Evolutionary conservation across 805 yeast species (phyloP), one percentile per base, ranked within the genome.

Genomic region (Ogataea chonburiensis): DNA sequence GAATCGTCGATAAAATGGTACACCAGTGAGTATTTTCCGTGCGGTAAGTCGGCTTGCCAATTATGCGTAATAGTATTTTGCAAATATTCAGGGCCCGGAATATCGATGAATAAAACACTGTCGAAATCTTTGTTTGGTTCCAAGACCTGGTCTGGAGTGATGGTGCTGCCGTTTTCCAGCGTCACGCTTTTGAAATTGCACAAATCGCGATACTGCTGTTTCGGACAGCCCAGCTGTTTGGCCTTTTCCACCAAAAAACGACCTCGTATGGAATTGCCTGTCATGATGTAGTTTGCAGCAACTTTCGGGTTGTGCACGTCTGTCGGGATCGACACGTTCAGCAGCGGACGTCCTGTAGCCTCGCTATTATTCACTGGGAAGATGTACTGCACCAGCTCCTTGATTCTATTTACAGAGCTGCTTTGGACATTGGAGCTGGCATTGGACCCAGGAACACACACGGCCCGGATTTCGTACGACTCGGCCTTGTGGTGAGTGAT

Each of bases 1-100:
- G 69, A 73, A 5, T 69, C 74, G n/a, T 84, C 93, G 17, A 93
- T 61, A 39, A 86, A 75, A 59, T 86, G 95, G 56, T 86, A 88
- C 1, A 88, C 82, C 1, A 73, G 56, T 1, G 77, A 73, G 34
- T 42, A 53, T 7, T 48, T 40, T 2, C 37, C 37, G 4, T 37
- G 32, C 3, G 34, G 21, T 4, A 48, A 11, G 2, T 49, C 52
- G 1, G 15, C 18, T 15, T 37, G 12, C 61, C 64, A 55, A 17
- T 58, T 49, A 23, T 50, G 34, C 4, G 21, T 15, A 5, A 63
- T 15, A 0, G 67, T 59, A 9, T 42, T 56, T 13, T 43, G 46
- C 11, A 77, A 55, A 50, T 80, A 83, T 0, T 53, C 56, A 0
- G 43, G 37, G 12, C 68, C 63, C 0, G 96, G 96, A 16, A 87